phyloP scores from a whole-genome alignment of 2,329 filamentous ascomycete genomes.

The Diaporthe ilicicola region DNA sequence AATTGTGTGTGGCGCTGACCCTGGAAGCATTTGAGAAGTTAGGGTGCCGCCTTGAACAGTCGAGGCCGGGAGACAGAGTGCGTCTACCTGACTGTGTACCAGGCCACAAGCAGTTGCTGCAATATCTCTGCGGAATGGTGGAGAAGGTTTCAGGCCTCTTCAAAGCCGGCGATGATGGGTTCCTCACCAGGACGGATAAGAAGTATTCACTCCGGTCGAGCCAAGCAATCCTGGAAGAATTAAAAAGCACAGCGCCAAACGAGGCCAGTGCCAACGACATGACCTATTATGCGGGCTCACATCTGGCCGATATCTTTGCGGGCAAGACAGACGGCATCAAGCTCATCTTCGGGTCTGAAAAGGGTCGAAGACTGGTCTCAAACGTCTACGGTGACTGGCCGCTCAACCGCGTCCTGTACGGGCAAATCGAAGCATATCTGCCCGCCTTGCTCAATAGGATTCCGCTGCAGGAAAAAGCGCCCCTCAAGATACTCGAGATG shows the following conservation, averaged over 20 bases:
- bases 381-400: slow-evolving; percentile 46
- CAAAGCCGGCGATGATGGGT: background rate
- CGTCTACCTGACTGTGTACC: slow-evolving; percentile 13
- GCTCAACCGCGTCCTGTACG: slow-evolving; percentile 33
- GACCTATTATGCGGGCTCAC: slow-evolving; percentile 25
- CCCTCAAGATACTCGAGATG: slow-evolving; percentile 50
- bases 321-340: slow-evolving; percentile 47
- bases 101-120: slow-evolving; percentile 42
- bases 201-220: slow-evolving; percentile 37
- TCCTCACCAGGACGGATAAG: slow-evolving; percentile 40
- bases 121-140: slow-evolving; percentile 46
- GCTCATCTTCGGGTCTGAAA: slow-evolving; percentile 47
- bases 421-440: too few relatives aligned
- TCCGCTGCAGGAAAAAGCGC: too few relatives aligned
- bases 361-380: slow-evolving; percentile 40
- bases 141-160: slow-evolving; percentile 42
- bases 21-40: slow-evolving; percentile 47
- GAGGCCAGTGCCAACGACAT: slow-evolving; percentile 39
- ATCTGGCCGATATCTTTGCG: slow-evolving; percentile 48
- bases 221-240: slow-evolving; percentile 39
- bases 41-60: slow-evolving; percentile 38
- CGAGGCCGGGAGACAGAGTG: slow-evolving; percentile 37
- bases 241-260: slow-evolving; percentile 40
- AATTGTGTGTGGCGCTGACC: slow-evolving; percentile 40
- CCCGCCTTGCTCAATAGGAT: too few relatives aligned